Base-by-base conservation (phyloP, 2,329 filamentous ascomycete genomes). In the Penicillium expansum region DNA sequence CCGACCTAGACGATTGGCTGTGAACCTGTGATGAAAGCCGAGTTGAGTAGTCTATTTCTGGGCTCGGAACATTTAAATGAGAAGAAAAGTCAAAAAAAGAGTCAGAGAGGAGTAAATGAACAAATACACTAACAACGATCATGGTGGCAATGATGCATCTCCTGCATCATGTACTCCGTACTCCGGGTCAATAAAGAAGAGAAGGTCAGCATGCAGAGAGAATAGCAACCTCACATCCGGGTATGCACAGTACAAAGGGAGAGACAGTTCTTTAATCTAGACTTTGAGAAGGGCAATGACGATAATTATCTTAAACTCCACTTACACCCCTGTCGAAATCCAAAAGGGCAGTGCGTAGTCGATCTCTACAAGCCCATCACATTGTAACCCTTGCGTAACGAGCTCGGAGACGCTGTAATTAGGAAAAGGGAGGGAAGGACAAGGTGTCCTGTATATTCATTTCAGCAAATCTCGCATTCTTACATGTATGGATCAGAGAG, bases 321-420 rank as follows among this genome's bases (percentile, higher is more conserved):
- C 62, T 59, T 35, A 18, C n/a, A 48, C 47, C 57, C 58, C 51
- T 61, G 56, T 62, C 53, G 52, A 57, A 51, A 51, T 50, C 24
- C 43, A 32, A 54, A 48, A 58, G 39, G 48, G 55, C 43, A 51
- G 61, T 55, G 48, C 52, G 45, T 43, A 56, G 57, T 51, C 48
- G 49, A 45, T 52, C 49, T 24, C 14, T 38, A 22, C 35, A 20
- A 18, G 35, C 51, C 57, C 57, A 63, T 63, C 63, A 64, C 62
- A 65, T 65, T 63, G 58, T 61, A 58, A 64, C 63, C 63, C 63
- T 65, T 64, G 63, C 63, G 63, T 64, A 65, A 65, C 58, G 52
- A 45, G 35, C 33, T 50, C 27, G 47, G 54, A 41, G 44, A 60
- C 52, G 60, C 44, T 55, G 53, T 58, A 42, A 33, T 30, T 35